Conservation (phyloP, 129 eudicot species). For the Helianthus tuberosus region DNA sequence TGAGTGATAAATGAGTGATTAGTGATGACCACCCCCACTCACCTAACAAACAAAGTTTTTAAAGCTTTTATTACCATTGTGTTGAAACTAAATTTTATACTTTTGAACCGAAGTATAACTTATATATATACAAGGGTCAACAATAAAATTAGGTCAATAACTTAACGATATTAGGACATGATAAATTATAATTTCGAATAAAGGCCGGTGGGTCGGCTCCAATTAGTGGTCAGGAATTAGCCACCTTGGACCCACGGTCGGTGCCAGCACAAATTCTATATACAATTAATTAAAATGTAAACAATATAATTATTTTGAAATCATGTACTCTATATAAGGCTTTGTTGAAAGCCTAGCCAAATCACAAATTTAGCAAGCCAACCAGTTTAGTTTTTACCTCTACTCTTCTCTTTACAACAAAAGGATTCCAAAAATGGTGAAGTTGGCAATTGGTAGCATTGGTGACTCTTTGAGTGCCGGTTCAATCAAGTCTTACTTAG, state of each 20-base stretch:
- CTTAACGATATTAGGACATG: not conserved
- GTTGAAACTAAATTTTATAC: too few species aligned
- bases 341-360: conserved; percentile 20
- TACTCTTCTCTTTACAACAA: not conserved
- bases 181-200: conserved; percentile 16
- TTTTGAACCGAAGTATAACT: too few species aligned
- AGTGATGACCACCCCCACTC: too few species aligned
- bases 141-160: too few species aligned
- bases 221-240: conserved; percentile 24
- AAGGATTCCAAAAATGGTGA: conserved; percentile 45
- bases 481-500: conserved; percentile 46
- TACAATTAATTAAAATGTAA: not conserved
- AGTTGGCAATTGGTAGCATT: conserved; percentile 49
- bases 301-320: not conserved
- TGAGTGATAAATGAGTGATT: too few species aligned
- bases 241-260: conserved; percentile 44
- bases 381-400: conserved; percentile 5
- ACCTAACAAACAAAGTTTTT: too few species aligned
- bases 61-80: too few species aligned
- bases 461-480: conserved; percentile 52
- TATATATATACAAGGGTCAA: too few species aligned
- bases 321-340: conserved; percentile 41
- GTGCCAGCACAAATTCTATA: conserved; percentile 37
- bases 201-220: conserved; percentile 53
- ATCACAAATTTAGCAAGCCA: conserved; percentile 30